Conservation (phyloP, 1,139 yeast genomes). For the Suhomyces guaymorum region DNA sequence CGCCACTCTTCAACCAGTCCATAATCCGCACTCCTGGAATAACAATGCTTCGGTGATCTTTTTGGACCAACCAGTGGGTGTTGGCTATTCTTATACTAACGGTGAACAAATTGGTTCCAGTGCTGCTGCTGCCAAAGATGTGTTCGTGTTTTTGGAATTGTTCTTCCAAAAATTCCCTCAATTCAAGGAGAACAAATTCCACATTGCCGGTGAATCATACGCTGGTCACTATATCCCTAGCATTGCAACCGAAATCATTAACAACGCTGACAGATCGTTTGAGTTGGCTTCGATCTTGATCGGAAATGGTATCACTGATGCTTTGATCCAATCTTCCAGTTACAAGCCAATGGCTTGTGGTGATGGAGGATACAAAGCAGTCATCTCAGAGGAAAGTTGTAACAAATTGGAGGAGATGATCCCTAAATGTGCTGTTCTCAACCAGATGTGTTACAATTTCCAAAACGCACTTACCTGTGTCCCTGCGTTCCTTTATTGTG, state of each 20-base stretch:
- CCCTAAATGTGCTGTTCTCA: conserved; percentile 57
- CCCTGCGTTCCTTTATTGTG: conserved; percentile 51
- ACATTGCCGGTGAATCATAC: conserved; percentile 85
- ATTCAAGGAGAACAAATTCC: conserved; percentile 60
- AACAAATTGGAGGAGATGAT: conserved; percentile 49
- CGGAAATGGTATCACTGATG: conserved; percentile 84
- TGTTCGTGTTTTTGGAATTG: conserved; percentile 72
- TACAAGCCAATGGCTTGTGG: conserved; percentile 88
- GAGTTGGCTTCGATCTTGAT: conserved; percentile 70
- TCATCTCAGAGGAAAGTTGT: conserved; percentile 64
- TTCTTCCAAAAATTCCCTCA: conserved; percentile 76
- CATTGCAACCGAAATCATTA: conserved; percentile 71
- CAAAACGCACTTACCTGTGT: conserved; percentile 52
- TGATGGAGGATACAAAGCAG: conserved; percentile 71
- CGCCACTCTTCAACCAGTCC: conserved; percentile 49
- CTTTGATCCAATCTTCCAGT: conserved; percentile 64
- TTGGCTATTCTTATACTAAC: conserved; percentile 73
- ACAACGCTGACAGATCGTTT: conserved; percentile 64
- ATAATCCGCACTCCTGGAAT: conserved; percentile 72
- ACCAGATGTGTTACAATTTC: conserved; percentile 53
- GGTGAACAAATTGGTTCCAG: conserved; percentile 58
- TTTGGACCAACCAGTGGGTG: conserved; percentile 74
- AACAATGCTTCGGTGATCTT: conserved; percentile 66
- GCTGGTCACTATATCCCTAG: conserved; percentile 88
- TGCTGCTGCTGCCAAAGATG: conserved; percentile 75